phyloP scores from a whole-genome alignment of 345 rosid species.

The Salix udensis region DNA sequence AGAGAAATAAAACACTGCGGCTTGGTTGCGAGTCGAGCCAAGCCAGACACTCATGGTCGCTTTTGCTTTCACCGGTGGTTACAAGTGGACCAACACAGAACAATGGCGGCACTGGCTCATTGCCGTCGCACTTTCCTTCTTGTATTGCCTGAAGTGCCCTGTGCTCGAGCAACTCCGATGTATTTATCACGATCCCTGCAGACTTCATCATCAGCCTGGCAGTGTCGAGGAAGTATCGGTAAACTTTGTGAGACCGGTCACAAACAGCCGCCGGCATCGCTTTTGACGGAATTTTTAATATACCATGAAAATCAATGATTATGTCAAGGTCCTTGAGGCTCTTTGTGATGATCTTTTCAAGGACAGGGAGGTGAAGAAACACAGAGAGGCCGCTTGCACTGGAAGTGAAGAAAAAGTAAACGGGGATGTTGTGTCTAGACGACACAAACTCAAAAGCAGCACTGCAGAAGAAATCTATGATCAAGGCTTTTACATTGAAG shows the following conservation, averaged over 20 bases:
- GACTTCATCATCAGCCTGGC: conserved; percentile 20
- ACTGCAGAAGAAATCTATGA: conserved; percentile 49
- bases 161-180: conserved; percentile 31
- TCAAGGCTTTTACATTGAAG: conserved; percentile 29
- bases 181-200: conserved; percentile 32
- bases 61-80: not conserved
- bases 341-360: conserved; percentile 28
- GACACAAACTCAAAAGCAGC: conserved; percentile 26
- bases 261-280: conserved; percentile 25
- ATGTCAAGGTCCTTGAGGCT: conserved; percentile 38
- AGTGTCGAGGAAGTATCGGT: conserved; percentile 17
- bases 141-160: conserved; percentile 17
- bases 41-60: conserved; percentile 19
- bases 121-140: conserved; percentile 29
- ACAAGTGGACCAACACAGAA: conserved; percentile 39
- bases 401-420: conserved; percentile 43
- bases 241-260: conserved; percentile 30
- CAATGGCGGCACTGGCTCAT: conserved; percentile 22
- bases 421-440: conserved; percentile 34
- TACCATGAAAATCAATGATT: conserved; percentile 38
- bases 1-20: conserved; percentile 31
- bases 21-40: conserved; percentile 38
- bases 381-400: conserved; percentile 35
- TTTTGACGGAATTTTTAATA: conserved; percentile 28
- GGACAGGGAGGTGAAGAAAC: conserved; percentile 29